Evolutionary conservation across 2,329 filamentous ascomycete species (phyloP), one percentile per base, ranked within the genome.

Genomic region (Stemphylium beticola): DNA sequence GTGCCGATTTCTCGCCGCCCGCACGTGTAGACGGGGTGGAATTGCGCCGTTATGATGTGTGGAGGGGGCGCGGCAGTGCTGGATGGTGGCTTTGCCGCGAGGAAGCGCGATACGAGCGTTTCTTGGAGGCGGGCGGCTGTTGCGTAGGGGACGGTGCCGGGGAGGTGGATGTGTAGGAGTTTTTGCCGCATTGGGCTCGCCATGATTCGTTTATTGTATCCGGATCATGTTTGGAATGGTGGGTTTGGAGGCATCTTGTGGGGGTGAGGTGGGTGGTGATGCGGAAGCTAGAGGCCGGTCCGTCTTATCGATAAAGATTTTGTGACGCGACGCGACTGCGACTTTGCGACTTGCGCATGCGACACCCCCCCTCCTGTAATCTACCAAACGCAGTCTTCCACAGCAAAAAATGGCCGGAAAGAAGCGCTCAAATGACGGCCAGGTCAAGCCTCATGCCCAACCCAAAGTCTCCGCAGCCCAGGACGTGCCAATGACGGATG

Each of bases 1-100:
- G 77, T 73, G 60, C 75, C 65, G 72, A 79, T 66, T 68, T 97
- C 92, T 29, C 95, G 89, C 5, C 93, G 89, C 49, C 95, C 95
- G 61, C 93, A 89, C 12, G 93, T 97, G 77, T 95, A 97, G 41
- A 92, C 91, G 1, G 93, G 92, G 31, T 83, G 78, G 42, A 92
- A 90, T 49, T 91, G 87, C 76, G 96, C 95, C 60, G 91, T 92
- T 59, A 98, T 81, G 61, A 98, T 81, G 29, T 81, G 78, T 1
- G 89, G 89, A 8, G 82, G 74, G 1, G 89, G 89, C 10, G 82
- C 75, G 4, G 77, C 60, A 1, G 74, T 62, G 41, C 67, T 64
- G 46, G 74, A 67, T 15, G 77, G 71, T 41, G 80, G 79, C 73
- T 90, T 91, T 73, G 85, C 80, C 24, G 83, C 76, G 41, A 91